A percentile compares a stretch with the other conserved stretches of the same genome.
Evolutionary conservation across 2,329 filamentous ascomycete genomes (phyloP).

Genomic region (Verticillium zaregamsianum): DNA sequence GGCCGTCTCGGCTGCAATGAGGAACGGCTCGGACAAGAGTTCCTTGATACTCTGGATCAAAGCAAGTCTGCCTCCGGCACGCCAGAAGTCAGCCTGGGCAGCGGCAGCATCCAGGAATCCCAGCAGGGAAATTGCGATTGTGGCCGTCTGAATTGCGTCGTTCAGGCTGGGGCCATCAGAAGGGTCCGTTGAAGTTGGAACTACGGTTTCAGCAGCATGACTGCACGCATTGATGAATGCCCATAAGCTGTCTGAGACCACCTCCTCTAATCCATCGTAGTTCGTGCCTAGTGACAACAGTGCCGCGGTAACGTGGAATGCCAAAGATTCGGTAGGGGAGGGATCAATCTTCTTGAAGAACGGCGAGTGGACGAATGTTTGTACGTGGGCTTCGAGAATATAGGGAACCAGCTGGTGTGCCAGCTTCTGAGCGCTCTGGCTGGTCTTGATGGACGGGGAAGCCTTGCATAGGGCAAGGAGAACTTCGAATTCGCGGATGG

Average conservation of each 20-base stretch:
- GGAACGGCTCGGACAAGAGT: constrained; percentile 78
- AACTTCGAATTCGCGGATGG: constrained; percentile 85
- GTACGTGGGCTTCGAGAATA: constrained; percentile 76
- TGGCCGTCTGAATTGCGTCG: constrained; percentile 65
- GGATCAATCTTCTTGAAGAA: constrained; percentile 80
- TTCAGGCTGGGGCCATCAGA: constrained; percentile 57
- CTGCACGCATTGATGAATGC: constrained; percentile 70
- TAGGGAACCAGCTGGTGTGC: constrained; percentile 78
- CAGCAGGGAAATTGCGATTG: constrained; percentile 77
- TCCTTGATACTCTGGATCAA: constrained; percentile 68
- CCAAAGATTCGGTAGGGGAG: constrained; percentile 82
- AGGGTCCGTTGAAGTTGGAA: constrained; percentile 49
- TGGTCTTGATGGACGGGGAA: constrained; percentile 67
- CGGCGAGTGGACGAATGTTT: constrained; percentile 74
- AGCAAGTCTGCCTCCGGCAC: constrained; percentile 64
- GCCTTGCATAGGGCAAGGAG: constrained; percentile 89
- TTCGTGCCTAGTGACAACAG: constrained; percentile 76
- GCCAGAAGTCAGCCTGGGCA: constrained; percentile 78
- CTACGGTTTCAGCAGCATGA: constrained; percentile 52
- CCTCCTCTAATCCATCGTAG: constrained; percentile 64
- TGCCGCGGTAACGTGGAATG: constrained; percentile 73
- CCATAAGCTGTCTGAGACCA: constrained; percentile 62
- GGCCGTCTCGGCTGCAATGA: constrained; percentile 82
- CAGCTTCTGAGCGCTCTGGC: constrained; percentile 72
- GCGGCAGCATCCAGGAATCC: constrained; percentile 85